Percentiles rank a stretch among this genome's conserved stretches.
Evolutionary conservation across 1,284 basidiomycete genomes (phyloP).

Genomic region (Irpex lacteus): DNA sequence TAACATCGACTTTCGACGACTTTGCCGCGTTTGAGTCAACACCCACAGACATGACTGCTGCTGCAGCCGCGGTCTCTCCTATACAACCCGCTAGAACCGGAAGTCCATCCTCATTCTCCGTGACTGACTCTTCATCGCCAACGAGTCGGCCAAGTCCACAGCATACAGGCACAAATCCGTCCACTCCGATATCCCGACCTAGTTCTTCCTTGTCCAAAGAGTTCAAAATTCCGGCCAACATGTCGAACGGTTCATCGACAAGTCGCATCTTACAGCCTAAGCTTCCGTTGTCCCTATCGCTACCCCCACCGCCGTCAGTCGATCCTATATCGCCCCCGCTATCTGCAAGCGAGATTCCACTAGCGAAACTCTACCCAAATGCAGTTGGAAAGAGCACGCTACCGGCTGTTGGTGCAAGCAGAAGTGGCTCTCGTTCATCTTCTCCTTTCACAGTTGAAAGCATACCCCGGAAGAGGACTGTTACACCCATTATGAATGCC

Average conservation of each 20-base stretch:
- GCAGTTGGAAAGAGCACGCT: neutral
- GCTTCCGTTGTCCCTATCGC: constrained; percentile 9
- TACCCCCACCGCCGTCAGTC: constrained; percentile 3
- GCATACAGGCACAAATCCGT: constrained; percentile 80
- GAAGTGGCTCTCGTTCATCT: constrained; percentile 4
- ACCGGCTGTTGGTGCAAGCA: neutral
- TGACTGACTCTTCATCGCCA: neutral
- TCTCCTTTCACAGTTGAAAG: neutral
- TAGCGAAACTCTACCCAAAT: constrained; percentile 12
- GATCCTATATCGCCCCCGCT: neutral
- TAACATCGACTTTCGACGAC: neutral
- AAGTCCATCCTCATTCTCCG: constrained; percentile 5
- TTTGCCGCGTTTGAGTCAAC: neutral
- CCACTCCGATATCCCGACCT: constrained; percentile 52
- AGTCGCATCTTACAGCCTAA: constrained; percentile 22
- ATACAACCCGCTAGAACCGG: neutral
- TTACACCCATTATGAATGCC: constrained; percentile 1
- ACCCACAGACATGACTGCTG: neutral
- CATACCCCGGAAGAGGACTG: constrained; percentile 1
- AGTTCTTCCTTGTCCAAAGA: neutral
- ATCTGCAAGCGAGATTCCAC: constrained; percentile 14
- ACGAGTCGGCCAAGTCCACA: neutral
- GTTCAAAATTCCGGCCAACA: neutral
- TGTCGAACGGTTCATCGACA: neutral
- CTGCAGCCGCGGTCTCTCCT: neutral